phyloP scores from a whole-genome alignment of 352 stramenopile genomes.

The Pythium insidiosum region DNA sequence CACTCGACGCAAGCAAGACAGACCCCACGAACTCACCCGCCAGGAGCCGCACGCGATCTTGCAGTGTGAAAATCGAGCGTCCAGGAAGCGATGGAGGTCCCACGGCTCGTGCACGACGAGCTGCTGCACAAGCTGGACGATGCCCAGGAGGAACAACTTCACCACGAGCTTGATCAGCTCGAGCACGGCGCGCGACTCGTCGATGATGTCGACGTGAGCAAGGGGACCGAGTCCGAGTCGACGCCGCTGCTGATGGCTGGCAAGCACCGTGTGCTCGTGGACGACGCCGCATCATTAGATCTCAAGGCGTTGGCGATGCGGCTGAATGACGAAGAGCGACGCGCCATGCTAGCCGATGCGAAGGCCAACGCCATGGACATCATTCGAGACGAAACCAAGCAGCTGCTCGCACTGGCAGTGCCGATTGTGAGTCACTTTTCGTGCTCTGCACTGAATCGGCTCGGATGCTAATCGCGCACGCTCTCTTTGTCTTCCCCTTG shows the following conservation, averaged over 20 bases:
- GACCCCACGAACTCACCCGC: too few species aligned
- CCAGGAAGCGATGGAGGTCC: conserved; percentile 47
- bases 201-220: background rate
- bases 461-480: too few species aligned
- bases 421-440: conserved; percentile 18
- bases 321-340: conserved; percentile 29
- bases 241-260: conserved; percentile 18
- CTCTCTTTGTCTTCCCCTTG: too few species aligned
- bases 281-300: conserved; percentile 17
- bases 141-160: conserved; percentile 23
- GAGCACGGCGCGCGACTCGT: background rate
- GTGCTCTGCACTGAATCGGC: too few species aligned
- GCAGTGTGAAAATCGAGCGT: too few species aligned
- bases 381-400: conserved; percentile 22
- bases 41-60: too few species aligned
- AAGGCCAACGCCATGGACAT: conserved; percentile 23
- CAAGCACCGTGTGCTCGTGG: conserved; percentile 8
- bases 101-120: conserved; percentile 40
- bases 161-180: background rate
- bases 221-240: background rate
- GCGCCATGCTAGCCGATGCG: conserved; percentile 13
- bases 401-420: conserved; percentile 22
- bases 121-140: conserved; percentile 39
- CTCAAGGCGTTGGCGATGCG: conserved; percentile 16
- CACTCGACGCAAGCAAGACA: too few species aligned